Evolutionary conservation across 139 green algal genomes (phyloP), one percentile per base, ranked within the genome.

Genomic region (Chlorella sp.): DNA sequence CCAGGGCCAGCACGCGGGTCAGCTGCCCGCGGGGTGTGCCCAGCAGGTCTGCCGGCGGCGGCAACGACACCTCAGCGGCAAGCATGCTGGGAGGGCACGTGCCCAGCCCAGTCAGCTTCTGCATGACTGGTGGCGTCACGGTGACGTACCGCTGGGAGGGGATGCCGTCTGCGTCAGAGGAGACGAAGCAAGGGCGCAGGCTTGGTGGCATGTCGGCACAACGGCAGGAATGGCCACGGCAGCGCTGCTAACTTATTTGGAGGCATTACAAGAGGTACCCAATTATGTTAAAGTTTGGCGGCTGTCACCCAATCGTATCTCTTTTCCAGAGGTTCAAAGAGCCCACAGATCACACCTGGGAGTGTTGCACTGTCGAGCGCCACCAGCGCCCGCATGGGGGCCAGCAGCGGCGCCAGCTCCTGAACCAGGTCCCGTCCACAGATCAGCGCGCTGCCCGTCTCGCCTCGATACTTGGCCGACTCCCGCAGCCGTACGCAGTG

Each of bases 1-100:
- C 95, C 36, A 98, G 90, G 22, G 87, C 93, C 62, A 97, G 84
- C 51, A 97, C 85, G 16, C 92, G 91, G 46, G 77, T 78, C 69
- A 90, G 82, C 32, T 48, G 34, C 22, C 67, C 73, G 1, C 34
- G 46, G 24, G 64, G 69, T 44, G 56, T 38, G 2, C 38, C 30
- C 19, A 72, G n/a, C 38, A 92, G 89, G 82, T 90, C 69, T 26
- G 60, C 80, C 24, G 54, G 36, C 58, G 17, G 24, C 43, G 91
- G 91, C 76, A 90, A 38, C 17, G 88, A 80, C 30, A 93, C 65
- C 81, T 93, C 87, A 32, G 84, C 88, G 5, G 91, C 91, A 43
- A 90, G 51, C 28, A 58, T 80, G 24, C 24, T 80, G 11, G 26
- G 60, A 3, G 48, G 72, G 22, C 91, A 86, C 28, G 60, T 87